These are phyloP conservation scores for Microcyclosporella mali DNA, from an alignment of 2,329 filamentous ascomycete species.

Conservation along the genomic window DNA sequence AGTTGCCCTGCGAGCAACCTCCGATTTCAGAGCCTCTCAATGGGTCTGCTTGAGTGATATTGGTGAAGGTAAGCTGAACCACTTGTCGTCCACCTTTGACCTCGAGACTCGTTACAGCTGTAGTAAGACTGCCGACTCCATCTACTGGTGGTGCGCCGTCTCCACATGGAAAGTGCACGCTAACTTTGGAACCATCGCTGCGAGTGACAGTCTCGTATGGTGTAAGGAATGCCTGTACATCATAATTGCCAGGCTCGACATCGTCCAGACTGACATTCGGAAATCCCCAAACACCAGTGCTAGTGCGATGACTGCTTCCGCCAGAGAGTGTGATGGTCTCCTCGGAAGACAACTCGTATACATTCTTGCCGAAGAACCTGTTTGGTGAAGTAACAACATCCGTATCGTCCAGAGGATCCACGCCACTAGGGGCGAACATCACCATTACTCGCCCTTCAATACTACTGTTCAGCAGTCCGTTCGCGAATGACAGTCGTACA, in stretches of 20 bases:
- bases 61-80: constrained; percentile 27
- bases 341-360: constrained; percentile 23
- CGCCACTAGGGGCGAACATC: neutral
- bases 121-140: constrained; percentile 30
- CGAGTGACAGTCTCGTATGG: constrained; percentile 32
- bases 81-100: constrained; percentile 28
- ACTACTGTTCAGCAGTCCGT: neutral
- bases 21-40: constrained; percentile 34
- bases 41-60: constrained; percentile 17
- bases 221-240: constrained; percentile 33
- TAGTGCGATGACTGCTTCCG: constrained; percentile 24
- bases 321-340: constrained; percentile 25
- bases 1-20: constrained; percentile 36
- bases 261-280: constrained; percentile 30
- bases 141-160: constrained; percentile 30
- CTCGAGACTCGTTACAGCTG: constrained; percentile 21
- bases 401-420: constrained; percentile 32
- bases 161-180: constrained; percentile 34
- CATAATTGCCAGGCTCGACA: constrained; percentile 30
- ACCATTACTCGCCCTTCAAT: neutral
- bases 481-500: neutral
- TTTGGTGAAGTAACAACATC: constrained; percentile 33
- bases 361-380: constrained; percentile 35
- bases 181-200: constrained; percentile 34
- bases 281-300: constrained; percentile 31